Percentiles rank a stretch among this genome's conserved stretches.
These are phyloP conservation scores for Hypoxylon rickii DNA, from an alignment of 495 filamentous ascomycete species.

Conservation along the genomic window DNA sequence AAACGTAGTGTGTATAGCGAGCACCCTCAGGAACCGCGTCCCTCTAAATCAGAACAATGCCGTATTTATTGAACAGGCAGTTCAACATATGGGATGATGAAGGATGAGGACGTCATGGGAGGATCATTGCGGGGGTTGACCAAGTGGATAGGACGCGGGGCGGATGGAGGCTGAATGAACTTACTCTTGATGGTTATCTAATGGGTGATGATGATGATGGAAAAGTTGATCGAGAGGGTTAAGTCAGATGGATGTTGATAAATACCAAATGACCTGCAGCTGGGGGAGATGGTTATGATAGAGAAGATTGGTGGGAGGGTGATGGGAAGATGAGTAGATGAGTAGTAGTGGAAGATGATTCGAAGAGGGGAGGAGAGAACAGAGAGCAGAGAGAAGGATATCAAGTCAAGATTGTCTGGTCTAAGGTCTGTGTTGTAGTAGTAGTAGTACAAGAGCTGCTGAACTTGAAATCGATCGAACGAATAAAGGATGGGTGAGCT, in stretches of 20 bases:
- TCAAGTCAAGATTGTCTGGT: conserved; percentile 16
- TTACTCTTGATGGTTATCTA: conserved; percentile 29
- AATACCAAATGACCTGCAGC: conserved; percentile 3
- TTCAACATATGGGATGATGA: not conserved
- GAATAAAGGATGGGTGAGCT: conserved; percentile 25
- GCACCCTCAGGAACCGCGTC: not conserved
- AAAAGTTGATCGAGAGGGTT: not conserved
- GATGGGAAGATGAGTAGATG: conserved; percentile 4
- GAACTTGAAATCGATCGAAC: conserved; percentile 6
- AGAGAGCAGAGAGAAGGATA: conserved; percentile 4
- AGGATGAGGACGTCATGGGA: conserved; percentile 21
- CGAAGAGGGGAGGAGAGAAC: conserved; percentile 18
- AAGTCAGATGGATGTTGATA: conserved; percentile 13
- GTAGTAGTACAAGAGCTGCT: conserved; percentile 20
- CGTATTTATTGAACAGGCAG: too few relatives aligned
- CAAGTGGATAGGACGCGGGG: too few relatives aligned
- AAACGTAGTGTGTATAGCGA: not conserved
- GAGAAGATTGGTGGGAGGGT: too few relatives aligned
- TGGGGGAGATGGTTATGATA: conserved; percentile 12
- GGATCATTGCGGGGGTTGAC: conserved; percentile 18
- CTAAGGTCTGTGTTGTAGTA: conserved; percentile 15
- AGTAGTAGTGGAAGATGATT: not conserved
- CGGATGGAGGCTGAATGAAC: conserved; percentile 9
- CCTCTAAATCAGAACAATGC: conserved; percentile 8
- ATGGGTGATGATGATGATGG: conserved; percentile 2